A percentile compares a stretch with the other conserved stretches of the same genome.
Evolutionary conservation across 1,284 basidiomycete genomes (phyloP).

Genomic region (Heterobasidion parviporum): DNA sequence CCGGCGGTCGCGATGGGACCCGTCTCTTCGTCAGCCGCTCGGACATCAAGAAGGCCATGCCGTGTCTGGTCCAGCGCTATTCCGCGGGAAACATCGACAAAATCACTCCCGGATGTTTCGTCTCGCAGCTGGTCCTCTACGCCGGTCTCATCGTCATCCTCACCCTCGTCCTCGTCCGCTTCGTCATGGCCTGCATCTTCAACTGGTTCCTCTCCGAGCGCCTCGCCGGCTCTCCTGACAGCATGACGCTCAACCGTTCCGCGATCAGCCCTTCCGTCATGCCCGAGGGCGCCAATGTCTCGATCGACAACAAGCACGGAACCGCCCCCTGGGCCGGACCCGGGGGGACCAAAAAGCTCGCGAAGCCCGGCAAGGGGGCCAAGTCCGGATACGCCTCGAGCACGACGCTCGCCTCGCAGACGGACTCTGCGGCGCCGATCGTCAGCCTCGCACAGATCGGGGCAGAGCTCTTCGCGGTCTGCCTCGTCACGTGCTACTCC

Average conservation of each 20-base stretch:
- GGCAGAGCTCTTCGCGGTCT: slow-evolving; percentile 89
- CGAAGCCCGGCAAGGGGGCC: slow-evolving; percentile 31
- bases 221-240: slow-evolving; percentile 68
- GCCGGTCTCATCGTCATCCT: slow-evolving; percentile 89
- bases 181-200: slow-evolving; percentile 95
- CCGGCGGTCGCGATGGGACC: slow-evolving; percentile 84
- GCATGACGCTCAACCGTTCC: slow-evolving; percentile 58
- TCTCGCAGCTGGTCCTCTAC: slow-evolving; percentile 87
- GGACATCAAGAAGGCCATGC: slow-evolving; percentile 60
- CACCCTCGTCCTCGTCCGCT: slow-evolving; percentile 83
- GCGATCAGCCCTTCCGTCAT: slow-evolving; percentile 91
- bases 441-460: slow-evolving; percentile 86
- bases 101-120: slow-evolving; percentile 92
- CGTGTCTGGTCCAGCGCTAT: slow-evolving; percentile 81
- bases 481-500: slow-evolving; percentile 96
- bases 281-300: slow-evolving; percentile 90
- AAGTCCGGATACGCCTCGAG: slow-evolving; percentile 42
- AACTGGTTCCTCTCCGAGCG: slow-evolving; percentile 88
- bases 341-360: slow-evolving; percentile 40
- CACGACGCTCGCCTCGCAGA: slow-evolving; percentile 41
- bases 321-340: slow-evolving; percentile 88
- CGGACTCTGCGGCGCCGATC: slow-evolving; percentile 44
- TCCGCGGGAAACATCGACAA: slow-evolving; percentile 95
- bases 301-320: slow-evolving; percentile 80
- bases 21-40: slow-evolving; percentile 70